These are phyloP conservation scores for Aaosphaeria arxii DNA, from an alignment of 2,329 filamentous ascomycete species.

Conservation along the genomic window DNA sequence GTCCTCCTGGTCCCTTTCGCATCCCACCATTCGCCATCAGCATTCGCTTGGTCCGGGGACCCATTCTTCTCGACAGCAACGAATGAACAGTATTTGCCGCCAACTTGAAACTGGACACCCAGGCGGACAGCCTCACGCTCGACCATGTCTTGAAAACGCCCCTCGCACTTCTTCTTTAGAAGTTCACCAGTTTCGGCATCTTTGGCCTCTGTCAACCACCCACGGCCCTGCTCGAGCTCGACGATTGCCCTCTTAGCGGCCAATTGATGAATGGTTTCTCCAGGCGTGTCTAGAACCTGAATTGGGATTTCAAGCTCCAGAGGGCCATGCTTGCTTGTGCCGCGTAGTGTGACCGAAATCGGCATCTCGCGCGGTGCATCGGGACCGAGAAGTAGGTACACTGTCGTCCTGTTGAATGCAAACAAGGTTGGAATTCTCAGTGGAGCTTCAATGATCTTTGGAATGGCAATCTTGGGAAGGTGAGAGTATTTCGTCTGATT, in stretches of 20 bases:
- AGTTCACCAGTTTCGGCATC: slow-evolving; percentile 35
- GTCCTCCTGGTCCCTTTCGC: slow-evolving; percentile 3
- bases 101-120: slow-evolving; percentile 64
- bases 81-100: slow-evolving; percentile 70
- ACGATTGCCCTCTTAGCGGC: slow-evolving; percentile 65
- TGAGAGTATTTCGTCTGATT: slow-evolving; percentile 44
- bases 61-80: slow-evolving; percentile 58
- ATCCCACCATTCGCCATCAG: slow-evolving; percentile 19
- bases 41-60: slow-evolving; percentile 6
- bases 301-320: slow-evolving; percentile 65
- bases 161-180: slow-evolving; percentile 42
- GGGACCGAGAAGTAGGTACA: slow-evolving; percentile 64
- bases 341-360: slow-evolving; percentile 58
- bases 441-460: slow-evolving; percentile 64
- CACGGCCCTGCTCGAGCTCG: slow-evolving; percentile 68
- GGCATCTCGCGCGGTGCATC: slow-evolving; percentile 46
- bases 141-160: slow-evolving; percentile 58
- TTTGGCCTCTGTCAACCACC: slow-evolving; percentile 51
- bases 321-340: slow-evolving; percentile 55
- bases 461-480: slow-evolving; percentile 52
- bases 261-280: slow-evolving; percentile 65
- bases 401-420: slow-evolving; percentile 62
- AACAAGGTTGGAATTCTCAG: slow-evolving; percentile 62
- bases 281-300: slow-evolving; percentile 43
- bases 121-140: slow-evolving; percentile 65